Conservation (phyloP, 176 grass and related monocot species). For the Cymbopogon citratus region DNA sequence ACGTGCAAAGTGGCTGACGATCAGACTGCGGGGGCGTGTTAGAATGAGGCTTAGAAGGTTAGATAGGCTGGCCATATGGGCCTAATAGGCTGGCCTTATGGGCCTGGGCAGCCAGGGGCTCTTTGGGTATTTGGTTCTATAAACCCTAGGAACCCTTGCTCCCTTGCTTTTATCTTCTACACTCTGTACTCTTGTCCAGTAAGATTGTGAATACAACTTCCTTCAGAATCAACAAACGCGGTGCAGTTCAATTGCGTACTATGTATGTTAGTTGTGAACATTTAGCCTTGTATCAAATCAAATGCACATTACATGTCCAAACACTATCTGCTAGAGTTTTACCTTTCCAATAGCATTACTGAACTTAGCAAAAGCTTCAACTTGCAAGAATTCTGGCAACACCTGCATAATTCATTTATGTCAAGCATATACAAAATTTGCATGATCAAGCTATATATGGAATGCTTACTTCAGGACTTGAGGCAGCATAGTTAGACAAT, state of each 20-base stretch:
- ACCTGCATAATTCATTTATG: constrained; percentile 66
- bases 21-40: too few relatives aligned
- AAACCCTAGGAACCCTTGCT: too few relatives aligned
- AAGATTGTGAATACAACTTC: too few relatives aligned
- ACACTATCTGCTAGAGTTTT: constrained; percentile 12
- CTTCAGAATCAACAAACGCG: not conserved
- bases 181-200: too few relatives aligned
- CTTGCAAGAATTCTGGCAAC: constrained; percentile 94
- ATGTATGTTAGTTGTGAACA: not conserved
- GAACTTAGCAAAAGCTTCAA: constrained; percentile 96
- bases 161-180: too few relatives aligned
- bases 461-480: constrained; percentile 78
- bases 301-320: not conserved
- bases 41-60: too few relatives aligned
- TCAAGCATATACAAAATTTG: constrained; percentile 28
- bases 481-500: constrained; percentile 88
- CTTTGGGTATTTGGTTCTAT: too few relatives aligned
- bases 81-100: too few relatives aligned
- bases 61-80: too few relatives aligned
- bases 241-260: not conserved
- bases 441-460: not conserved
- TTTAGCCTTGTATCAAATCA: not conserved
- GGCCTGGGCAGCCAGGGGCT: too few relatives aligned
- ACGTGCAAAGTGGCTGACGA: too few relatives aligned
- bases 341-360: constrained; percentile 98